These are phyloP conservation scores for Linnemannia exigua DNA, from an alignment of 192 early-diverging fungal species.

Conservation along the genomic window DNA sequence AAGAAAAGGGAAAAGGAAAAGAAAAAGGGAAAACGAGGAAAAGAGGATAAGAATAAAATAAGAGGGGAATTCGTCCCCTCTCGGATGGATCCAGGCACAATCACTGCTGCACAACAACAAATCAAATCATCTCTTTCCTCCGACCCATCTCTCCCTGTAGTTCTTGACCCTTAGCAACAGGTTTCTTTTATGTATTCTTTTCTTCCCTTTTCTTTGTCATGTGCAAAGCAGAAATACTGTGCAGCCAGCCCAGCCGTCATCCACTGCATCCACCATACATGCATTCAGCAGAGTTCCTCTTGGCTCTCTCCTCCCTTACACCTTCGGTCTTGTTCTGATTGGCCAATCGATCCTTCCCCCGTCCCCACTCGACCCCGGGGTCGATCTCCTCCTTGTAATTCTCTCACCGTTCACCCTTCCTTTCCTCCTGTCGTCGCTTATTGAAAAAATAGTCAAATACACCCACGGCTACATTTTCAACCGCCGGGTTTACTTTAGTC, in stretches of 20 bases:
- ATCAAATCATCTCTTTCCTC: not conserved
- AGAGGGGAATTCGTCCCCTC: not conserved
- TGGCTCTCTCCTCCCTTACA: conserved; percentile 8
- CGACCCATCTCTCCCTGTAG: not conserved
- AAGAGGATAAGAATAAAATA: not conserved
- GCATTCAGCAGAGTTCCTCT: not conserved
- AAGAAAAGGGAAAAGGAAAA: conserved; percentile 7
- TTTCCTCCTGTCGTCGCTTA: not conserved
- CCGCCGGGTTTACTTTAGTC: not conserved
- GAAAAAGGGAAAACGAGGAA: not conserved
- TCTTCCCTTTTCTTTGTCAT: not conserved
- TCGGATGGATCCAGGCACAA: conserved; percentile 9
- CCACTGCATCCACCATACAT: not conserved
- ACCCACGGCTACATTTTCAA: conserved; percentile 1
- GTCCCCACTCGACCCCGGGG: not conserved
- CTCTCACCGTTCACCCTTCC: not conserved
- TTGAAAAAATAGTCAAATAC: not conserved
- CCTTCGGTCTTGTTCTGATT: conserved; percentile 35
- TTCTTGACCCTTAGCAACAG: not conserved
- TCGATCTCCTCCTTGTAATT: not conserved
- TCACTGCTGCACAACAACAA: not conserved
- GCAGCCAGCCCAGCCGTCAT: no score
- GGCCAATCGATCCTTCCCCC: not conserved
- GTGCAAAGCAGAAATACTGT: no score
- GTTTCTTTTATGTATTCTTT: not conserved